Conservation (phyloP, 352 stramenopile species). For the Peronospora farinosa region DNA sequence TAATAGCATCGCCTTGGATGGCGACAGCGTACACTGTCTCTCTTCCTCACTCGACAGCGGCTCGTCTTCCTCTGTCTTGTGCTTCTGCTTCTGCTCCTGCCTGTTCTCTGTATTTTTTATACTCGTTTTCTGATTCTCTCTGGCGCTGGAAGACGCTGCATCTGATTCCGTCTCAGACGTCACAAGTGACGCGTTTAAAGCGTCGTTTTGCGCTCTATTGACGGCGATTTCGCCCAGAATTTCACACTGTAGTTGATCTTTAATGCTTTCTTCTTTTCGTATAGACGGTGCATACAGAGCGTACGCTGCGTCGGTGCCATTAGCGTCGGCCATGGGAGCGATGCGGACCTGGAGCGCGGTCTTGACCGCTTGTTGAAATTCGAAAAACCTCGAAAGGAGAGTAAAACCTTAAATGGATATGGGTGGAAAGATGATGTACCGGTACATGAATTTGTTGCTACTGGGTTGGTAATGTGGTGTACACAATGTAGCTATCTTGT, state of each 20-base stretch:
- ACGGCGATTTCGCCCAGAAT: slow-evolving; percentile 34
- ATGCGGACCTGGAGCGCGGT: not conserved
- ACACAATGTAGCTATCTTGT: slow-evolving; percentile 15
- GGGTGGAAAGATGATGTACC: not conserved
- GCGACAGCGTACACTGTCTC: slow-evolving; percentile 39
- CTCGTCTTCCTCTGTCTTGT: slow-evolving; percentile 15
- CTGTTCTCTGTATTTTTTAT: not conserved
- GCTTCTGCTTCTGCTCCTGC: slow-evolving; percentile 6
- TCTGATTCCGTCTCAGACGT: not conserved
- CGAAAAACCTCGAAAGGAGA: not conserved
- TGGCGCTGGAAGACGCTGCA: not conserved
- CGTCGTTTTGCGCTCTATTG: not conserved
- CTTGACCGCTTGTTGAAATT: slow-evolving; percentile 2
- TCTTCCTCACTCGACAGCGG: not conserved
- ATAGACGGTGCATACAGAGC: slow-evolving; percentile 28
- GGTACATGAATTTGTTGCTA: not conserved
- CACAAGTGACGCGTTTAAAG: not conserved
- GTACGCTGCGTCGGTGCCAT: slow-evolving; percentile 22
- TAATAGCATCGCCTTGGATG: slow-evolving; percentile 34
- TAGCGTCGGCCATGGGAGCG: slow-evolving; percentile 11
- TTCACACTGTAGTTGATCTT: slow-evolving; percentile 55
- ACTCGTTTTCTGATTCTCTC: not conserved
- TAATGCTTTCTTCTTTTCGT: slow-evolving; percentile 41
- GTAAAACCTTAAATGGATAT: not conserved
- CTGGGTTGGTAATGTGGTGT: no score